Conservation (phyloP, 2,329 filamentous ascomycete genomes). For the Aspergillus sojae region DNA sequence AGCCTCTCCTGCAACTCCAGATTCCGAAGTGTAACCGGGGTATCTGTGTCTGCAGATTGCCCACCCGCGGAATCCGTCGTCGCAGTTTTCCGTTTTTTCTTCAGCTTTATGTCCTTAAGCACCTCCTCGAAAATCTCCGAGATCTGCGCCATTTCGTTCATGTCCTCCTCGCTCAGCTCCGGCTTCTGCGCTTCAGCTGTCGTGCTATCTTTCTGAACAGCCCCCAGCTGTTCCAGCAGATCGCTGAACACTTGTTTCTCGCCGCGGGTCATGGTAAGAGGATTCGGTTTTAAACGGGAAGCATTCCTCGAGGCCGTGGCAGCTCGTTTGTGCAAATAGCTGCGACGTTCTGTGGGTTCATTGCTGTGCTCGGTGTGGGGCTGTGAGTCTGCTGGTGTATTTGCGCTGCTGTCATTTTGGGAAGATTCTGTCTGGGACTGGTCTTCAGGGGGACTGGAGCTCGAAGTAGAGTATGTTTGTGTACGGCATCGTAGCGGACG, state of each 20-base stretch:
- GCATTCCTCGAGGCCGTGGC: neutral
- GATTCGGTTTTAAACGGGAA: neutral
- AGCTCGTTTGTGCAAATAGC: slow-evolving; percentile 15
- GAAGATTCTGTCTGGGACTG: neutral
- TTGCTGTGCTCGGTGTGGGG: neutral
- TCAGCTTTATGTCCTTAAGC: slow-evolving; percentile 20
- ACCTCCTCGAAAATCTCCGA: slow-evolving; percentile 29
- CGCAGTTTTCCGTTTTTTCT: slow-evolving; percentile 1
- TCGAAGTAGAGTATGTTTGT: slow-evolving; percentile 22
- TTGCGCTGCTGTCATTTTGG: neutral
- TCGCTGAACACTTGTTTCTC: slow-evolving; percentile 20
- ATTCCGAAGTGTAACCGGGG: neutral
- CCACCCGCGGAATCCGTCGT: neutral
- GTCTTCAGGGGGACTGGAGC: slow-evolving; percentile 2
- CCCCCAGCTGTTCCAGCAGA: slow-evolving; percentile 16
- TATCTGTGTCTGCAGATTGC: neutral
- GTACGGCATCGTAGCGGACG: slow-evolving; percentile 10
- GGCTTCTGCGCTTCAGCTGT: slow-evolving; percentile 1
- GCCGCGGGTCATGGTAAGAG: slow-evolving; percentile 16
- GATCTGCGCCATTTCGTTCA: slow-evolving; percentile 28
- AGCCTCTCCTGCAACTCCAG: neutral
- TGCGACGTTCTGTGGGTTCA: slow-evolving; percentile 18
- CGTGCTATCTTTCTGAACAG: neutral
- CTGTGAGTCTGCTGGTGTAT: neutral
- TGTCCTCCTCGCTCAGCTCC: slow-evolving; percentile 15